A percentile compares a stretch with the other conserved stretches of the same genome.
Conservation (phyloP, 345 rosid genomes). For the Syzygium aqueum region DNA sequence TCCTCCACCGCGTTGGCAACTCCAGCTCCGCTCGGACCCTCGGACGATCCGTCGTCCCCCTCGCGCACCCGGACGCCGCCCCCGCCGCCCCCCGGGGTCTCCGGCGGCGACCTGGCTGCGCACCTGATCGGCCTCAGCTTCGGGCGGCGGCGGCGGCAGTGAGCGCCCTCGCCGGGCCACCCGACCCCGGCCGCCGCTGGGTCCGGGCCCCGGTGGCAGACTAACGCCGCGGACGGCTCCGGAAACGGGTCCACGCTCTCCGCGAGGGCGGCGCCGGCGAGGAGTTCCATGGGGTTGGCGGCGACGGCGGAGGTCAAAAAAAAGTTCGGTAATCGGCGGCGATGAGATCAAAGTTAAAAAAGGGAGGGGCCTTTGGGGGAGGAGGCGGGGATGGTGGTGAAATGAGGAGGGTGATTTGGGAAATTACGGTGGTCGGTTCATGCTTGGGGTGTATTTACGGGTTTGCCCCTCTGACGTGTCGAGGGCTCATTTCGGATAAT, state of each 20-base stretch:
- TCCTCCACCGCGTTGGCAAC: background rate
- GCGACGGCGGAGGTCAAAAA: background rate
- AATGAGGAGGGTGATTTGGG: background rate
- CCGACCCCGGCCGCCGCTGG: background rate
- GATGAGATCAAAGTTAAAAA: background rate
- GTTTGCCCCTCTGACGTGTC: background rate
- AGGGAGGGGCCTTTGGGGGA: background rate
- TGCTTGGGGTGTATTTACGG: background rate
- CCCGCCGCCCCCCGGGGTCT: constrained; percentile 19
- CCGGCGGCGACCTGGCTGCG: constrained; percentile 21
- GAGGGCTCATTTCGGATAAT: background rate
- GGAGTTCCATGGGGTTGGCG: constrained; percentile 29
- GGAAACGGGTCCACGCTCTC: constrained; percentile 37
- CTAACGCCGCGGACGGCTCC: constrained; percentile 1
- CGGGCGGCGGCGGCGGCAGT: background rate
- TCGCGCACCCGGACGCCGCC: constrained; percentile 5
- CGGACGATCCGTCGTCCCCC: background rate
- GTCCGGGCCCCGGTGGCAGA: constrained; percentile 5
- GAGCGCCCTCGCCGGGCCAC: background rate
- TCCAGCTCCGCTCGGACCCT: background rate
- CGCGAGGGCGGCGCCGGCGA: constrained; percentile 38
- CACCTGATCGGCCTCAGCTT: constrained; percentile 60
- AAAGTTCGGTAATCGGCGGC: background rate
- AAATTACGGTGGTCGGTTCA: constrained; percentile 3
- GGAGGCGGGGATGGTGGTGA: background rate